Evolutionary conservation across 1,284 basidiomycete genomes (phyloP), one percentile per base, ranked within the genome.

Genomic region (Ustilago trichophora): DNA sequence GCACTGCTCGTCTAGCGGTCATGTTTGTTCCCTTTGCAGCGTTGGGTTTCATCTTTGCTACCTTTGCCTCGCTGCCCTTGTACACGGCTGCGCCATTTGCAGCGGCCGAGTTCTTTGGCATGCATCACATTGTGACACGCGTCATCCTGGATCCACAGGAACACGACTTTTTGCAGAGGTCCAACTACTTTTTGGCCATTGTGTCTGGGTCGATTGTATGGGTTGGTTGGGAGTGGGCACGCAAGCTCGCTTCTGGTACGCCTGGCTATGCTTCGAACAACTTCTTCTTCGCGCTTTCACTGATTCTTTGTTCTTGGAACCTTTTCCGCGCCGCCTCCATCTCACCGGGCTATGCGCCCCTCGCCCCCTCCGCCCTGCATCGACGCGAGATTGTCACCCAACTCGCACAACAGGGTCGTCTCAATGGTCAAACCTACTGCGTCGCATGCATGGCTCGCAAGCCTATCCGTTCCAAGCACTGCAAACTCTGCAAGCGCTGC

Each of bases 351-450:
- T 88, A 87, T 49, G 91, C 92, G 54, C 90, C 91, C 0, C 88
- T 88, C 52, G 89, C 92, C 1, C 50, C 51, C 0, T 72, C 69
- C 1, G 60, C 62, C 9, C 47, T 57, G n/a, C 56, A 77, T 16
- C 63, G 76, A 5, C 51, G 71, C 11, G 52, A 60, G n/a, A 47
- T 46, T 6, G 59, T 81, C n/a, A 52, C 65, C 9, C 36, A 59
- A 25, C 85, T 98, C 15, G 91, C 93, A 11, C 90, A 90, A 15
- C 87, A 90, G 72, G 93, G 93, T 3, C 85, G 89, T 25, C 83
- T 98, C 25, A 98, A 97, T 82, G 94, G 95, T 1, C 92, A 93
- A 77, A 93, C 91, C 11, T 98, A 96, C 83, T 98, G 96, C 80
- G 90, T 98, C 47, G 86, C 89, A 48, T 98, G 95, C 83, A 91